Conservation (phyloP, 352 stramenopile species). For the Peronospora belbahrii region DNA sequence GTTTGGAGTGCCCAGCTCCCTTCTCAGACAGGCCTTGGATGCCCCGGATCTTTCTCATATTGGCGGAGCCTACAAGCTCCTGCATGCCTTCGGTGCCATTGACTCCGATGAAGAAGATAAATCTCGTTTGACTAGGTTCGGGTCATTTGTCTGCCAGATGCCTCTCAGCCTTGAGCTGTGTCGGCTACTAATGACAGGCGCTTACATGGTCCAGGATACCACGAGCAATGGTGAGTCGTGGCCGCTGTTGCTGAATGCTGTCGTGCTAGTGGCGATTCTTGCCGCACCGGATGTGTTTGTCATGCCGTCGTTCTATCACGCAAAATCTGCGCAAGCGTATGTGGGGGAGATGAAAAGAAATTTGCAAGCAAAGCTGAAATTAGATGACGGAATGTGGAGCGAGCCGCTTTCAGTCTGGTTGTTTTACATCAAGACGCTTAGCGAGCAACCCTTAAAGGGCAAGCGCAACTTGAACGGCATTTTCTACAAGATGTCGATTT, state of each 20-base stretch:
- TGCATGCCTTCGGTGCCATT: constrained; percentile 64
- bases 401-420: constrained; percentile 69
- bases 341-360: constrained; percentile 74
- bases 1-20: constrained; percentile 59
- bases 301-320: constrained; percentile 77
- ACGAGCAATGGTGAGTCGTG: constrained; percentile 20
- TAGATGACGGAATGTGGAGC: constrained; percentile 62
- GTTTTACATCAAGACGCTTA: constrained; percentile 56
- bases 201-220: constrained; percentile 33
- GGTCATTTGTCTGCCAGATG: constrained; percentile 70
- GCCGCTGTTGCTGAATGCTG: constrained; percentile 40
- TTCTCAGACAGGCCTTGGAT: constrained; percentile 62
- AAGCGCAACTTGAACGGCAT: constrained; percentile 36
- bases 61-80: constrained; percentile 65
- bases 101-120: constrained; percentile 42
- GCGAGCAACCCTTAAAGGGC: constrained; percentile 30
- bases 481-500: constrained; percentile 53
- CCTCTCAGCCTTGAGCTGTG: constrained; percentile 71
- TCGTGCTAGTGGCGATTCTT: constrained; percentile 64
- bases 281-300: constrained; percentile 64
- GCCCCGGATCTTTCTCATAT: constrained; percentile 62
- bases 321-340: constrained; percentile 48
- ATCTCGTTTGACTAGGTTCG: constrained; percentile 66
- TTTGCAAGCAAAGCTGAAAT: constrained; percentile 53
- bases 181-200: constrained; percentile 59